A percentile compares a stretch with the other conserved stretches of the same genome.
Conservation (phyloP, 345 rosid genomes). For the Abelmoschus esculentus region DNA sequence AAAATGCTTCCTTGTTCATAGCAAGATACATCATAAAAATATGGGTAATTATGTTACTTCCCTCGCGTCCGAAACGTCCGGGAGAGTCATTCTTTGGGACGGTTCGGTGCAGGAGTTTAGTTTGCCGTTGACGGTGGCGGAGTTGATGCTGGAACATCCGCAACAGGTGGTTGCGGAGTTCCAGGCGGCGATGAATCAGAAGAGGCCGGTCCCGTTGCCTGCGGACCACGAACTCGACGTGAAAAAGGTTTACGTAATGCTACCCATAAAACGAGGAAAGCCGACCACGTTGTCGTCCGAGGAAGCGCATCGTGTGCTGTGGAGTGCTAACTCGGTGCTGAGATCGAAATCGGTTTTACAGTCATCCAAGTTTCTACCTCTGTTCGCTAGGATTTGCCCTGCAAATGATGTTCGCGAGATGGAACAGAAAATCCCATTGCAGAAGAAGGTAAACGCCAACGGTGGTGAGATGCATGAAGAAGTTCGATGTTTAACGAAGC, state of each 20-base stretch:
- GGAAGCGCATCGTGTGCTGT: slow-evolving; percentile 35
- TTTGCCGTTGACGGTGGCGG: slow-evolving; percentile 37
- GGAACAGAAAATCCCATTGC: not conserved
- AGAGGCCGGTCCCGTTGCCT: not conserved
- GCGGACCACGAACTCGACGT: not conserved
- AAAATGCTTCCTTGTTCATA: too few relatives aligned
- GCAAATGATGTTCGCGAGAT: slow-evolving; percentile 9
- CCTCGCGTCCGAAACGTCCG: slow-evolving; percentile 15
- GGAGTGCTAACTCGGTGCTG: slow-evolving; percentile 32
- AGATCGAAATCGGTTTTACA: slow-evolving; percentile 26
- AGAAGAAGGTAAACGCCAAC: slow-evolving; percentile 19
- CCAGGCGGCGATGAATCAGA: not conserved
- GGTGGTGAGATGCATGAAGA: slow-evolving; percentile 7
- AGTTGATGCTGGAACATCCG: slow-evolving; percentile 20
- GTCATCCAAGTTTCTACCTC: slow-evolving; percentile 28
- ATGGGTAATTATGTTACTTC: slow-evolving; percentile 43
- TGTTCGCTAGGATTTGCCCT: slow-evolving; percentile 39
- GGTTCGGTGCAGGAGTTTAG: slow-evolving; percentile 39
- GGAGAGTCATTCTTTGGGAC: slow-evolving; percentile 41
- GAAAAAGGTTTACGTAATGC: not conserved
- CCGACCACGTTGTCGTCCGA: slow-evolving; percentile 25
- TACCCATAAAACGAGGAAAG: not conserved
- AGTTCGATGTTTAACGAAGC: slow-evolving; percentile 5
- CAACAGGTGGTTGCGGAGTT: not conserved
- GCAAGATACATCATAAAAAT: not conserved